A percentile compares a stretch with the other conserved stretches of the same genome.
Conservation (phyloP, 2,329 filamentous ascomycete species). For the Monosporascus sp. region DNA sequence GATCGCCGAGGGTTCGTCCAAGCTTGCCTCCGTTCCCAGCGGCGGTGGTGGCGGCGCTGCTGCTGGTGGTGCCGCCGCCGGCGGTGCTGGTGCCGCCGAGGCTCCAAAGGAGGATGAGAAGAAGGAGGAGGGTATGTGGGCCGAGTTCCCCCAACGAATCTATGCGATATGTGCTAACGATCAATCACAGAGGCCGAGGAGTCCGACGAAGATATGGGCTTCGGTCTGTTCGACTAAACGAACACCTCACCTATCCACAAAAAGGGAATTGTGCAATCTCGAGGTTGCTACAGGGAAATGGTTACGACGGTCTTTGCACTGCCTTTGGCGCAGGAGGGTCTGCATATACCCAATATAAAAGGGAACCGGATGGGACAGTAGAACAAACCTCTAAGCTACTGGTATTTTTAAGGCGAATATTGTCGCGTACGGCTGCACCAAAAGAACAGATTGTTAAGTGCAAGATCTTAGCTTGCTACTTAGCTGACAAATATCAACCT, state of each 20-base stretch:
- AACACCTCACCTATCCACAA: constrained; percentile 13
- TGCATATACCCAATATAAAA: constrained; percentile 18
- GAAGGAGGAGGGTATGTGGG: constrained; percentile 68
- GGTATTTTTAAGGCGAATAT: constrained; percentile 18
- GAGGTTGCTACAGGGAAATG: constrained; percentile 22
- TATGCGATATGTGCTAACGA: constrained; percentile 1
- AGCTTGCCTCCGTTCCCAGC: constrained; percentile 96
- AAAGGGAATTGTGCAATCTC: constrained; percentile 20
- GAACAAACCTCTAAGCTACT: constrained; percentile 5
- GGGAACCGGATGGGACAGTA: constrained; percentile 9
- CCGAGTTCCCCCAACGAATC: not conserved
- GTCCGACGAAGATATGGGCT: constrained; percentile 73
- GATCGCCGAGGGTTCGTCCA: constrained; percentile 81
- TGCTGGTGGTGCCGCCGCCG: constrained; percentile 59
- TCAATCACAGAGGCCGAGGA: constrained; percentile 52
- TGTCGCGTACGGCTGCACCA: no score
- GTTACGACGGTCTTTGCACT: constrained; percentile 22
- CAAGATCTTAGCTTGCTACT: no score
- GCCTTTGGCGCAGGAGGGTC: constrained; percentile 23
- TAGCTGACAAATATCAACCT: no score
- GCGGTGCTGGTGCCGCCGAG: constrained; percentile 59
- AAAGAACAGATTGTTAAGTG: no score
- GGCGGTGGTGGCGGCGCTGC: constrained; percentile 74
- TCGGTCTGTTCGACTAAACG: constrained; percentile 71
- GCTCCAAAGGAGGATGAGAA: constrained; percentile 66